Conservation (phyloP, 2,329 filamentous ascomycete species). For the Cercospora canescens region DNA sequence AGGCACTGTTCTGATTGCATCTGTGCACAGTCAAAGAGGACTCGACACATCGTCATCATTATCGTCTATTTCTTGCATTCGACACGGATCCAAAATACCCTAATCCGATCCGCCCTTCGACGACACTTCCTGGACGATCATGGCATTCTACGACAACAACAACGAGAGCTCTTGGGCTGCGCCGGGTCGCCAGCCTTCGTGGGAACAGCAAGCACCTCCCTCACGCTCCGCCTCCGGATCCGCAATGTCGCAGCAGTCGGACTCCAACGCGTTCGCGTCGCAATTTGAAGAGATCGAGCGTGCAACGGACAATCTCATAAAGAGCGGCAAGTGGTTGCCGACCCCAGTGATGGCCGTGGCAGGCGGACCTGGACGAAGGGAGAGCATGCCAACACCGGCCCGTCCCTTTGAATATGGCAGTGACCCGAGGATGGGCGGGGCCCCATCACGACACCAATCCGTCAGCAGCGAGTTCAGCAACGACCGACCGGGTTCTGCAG, state of each 20-base stretch:
- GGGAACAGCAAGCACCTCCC: conserved; percentile 65
- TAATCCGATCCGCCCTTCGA: conserved; percentile 22
- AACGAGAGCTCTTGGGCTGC: conserved; percentile 59
- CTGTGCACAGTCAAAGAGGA: neutral
- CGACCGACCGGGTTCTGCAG: conserved; percentile 70
- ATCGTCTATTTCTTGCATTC: conserved; percentile 14
- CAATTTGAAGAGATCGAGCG: conserved; percentile 97
- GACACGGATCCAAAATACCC: conserved; percentile 23
- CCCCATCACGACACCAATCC: conserved; percentile 76
- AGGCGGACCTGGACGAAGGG: conserved; percentile 63
- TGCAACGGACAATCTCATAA: conserved; percentile 91
- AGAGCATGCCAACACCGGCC: conserved; percentile 67
- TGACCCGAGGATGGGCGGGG: conserved; percentile 68
- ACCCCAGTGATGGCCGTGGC: conserved; percentile 26
- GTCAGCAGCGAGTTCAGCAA: conserved; percentile 76
- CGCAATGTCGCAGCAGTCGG: conserved; percentile 61
- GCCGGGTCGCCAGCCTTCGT: conserved; percentile 64
- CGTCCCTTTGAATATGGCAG: conserved; percentile 34
- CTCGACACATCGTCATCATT: conserved; percentile 3
- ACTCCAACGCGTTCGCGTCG: conserved; percentile 75
- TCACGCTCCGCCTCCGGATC: conserved; percentile 76
- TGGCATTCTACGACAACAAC: conserved; percentile 72
- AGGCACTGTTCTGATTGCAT: neutral
- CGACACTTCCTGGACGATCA: conserved; percentile 34
- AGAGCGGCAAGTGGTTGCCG: conserved; percentile 88